A percentile compares a stretch with the other conserved stretches of the same genome.
These are phyloP conservation scores for Paradendryphiella salina DNA, from an alignment of 2,329 filamentous ascomycete species.

Conservation along the genomic window DNA sequence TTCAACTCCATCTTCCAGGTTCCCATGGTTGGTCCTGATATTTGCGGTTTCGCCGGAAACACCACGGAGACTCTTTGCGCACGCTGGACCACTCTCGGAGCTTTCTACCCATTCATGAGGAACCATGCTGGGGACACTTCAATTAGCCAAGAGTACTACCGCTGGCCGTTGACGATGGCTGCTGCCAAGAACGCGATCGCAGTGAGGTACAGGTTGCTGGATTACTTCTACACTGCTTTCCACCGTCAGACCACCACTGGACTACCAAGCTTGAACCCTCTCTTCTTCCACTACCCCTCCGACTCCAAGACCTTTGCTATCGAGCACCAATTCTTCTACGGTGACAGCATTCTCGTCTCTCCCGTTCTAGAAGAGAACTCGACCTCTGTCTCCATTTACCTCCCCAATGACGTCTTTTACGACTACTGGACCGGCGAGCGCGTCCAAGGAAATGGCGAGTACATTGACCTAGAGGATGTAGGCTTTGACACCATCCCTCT, in stretches of 20 bases:
- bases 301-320: slow-evolving; percentile 57
- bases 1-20: slow-evolving; percentile 53
- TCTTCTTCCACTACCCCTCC: slow-evolving; percentile 70
- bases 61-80: slow-evolving; percentile 71
- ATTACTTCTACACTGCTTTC: slow-evolving; percentile 76
- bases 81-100: slow-evolving; percentile 73
- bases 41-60: slow-evolving; percentile 73
- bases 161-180: slow-evolving; percentile 56
- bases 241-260: slow-evolving; percentile 63
- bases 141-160: slow-evolving; percentile 65
- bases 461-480: slow-evolving; percentile 53
- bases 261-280: slow-evolving; percentile 65
- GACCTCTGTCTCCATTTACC: slow-evolving; percentile 59
- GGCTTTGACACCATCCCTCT: slow-evolving; percentile 62
- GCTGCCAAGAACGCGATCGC: slow-evolving; percentile 69
- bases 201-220: slow-evolving; percentile 71
- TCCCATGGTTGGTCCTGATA: slow-evolving; percentile 60
- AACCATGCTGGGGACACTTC: slow-evolving; percentile 65
- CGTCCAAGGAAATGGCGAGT: slow-evolving; percentile 53
- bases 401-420: slow-evolving; percentile 63
- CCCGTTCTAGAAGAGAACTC: slow-evolving; percentile 59
- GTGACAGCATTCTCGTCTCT: slow-evolving; percentile 59
- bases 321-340: slow-evolving; percentile 62
- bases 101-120: slow-evolving; percentile 74
- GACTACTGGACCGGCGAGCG: slow-evolving; percentile 60